phyloP scores from a whole-genome alignment of 805 yeast genomes.

The Cyberlindnera japonica region DNA sequence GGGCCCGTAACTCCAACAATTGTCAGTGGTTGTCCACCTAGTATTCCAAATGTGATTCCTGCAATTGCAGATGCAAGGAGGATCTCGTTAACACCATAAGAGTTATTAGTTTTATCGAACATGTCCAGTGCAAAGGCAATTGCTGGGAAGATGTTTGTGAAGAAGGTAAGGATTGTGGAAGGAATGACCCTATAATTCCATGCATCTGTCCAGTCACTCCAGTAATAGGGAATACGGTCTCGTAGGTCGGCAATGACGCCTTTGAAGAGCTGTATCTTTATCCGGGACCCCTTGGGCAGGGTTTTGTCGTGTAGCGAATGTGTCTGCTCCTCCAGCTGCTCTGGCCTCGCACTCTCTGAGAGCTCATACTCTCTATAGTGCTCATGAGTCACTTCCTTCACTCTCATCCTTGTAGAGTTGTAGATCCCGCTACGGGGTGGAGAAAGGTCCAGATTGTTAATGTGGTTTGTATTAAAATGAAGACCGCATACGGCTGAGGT shows the following conservation, averaged over 20 bases:
- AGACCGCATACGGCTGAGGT: too few relatives aligned
- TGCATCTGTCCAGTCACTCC: slow-evolving; percentile 80
- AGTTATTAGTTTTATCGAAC: slow-evolving; percentile 84
- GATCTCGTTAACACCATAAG: slow-evolving; percentile 91
- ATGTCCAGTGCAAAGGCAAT: slow-evolving; percentile 95
- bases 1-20: slow-evolving; percentile 99
- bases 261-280: neutral
- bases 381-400: too few relatives aligned
- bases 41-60: slow-evolving; percentile 81
- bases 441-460: too few relatives aligned
- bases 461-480: too few relatives aligned
- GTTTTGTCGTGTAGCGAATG: too few relatives aligned
- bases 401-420: too few relatives aligned
- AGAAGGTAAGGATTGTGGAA: slow-evolving; percentile 74
- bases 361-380: too few relatives aligned
- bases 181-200: slow-evolving; percentile 86
- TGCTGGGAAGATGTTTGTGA: slow-evolving; percentile 89
- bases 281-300: too few relatives aligned
- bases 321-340: too few relatives aligned
- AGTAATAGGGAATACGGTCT: slow-evolving; percentile 56
- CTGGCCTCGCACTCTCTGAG: too few relatives aligned
- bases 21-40: slow-evolving; percentile 89
- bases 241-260: slow-evolving; percentile 35
- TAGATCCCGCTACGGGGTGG: too few relatives aligned
- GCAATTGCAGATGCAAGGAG: slow-evolving; percentile 81